phyloP scores from a whole-genome alignment of 2,329 filamentous ascomycete species.

The Pezicula rhizophila region DNA sequence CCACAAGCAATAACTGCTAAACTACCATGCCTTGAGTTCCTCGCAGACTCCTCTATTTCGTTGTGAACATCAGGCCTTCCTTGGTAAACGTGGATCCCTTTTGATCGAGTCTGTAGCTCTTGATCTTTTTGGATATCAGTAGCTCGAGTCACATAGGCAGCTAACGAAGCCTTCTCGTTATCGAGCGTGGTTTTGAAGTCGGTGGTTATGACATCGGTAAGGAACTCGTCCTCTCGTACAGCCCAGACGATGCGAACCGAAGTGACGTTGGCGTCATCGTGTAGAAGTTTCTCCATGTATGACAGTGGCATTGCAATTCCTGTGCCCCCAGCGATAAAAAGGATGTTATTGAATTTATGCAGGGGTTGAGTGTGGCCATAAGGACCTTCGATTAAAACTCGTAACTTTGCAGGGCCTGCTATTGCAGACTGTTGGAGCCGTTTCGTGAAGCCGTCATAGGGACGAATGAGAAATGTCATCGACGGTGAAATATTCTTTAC shows the following conservation, averaged over 20 bases:
- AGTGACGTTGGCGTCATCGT: constrained; percentile 13
- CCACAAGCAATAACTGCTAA: constrained; percentile 1
- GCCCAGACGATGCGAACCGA: constrained; percentile 35
- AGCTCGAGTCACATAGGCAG: constrained; percentile 30
- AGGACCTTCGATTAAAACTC: constrained; percentile 38
- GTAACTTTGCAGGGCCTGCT: constrained; percentile 21
- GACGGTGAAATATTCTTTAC: constrained; percentile 2
- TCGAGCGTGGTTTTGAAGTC: constrained; percentile 28
- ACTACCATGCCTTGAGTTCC: not conserved
- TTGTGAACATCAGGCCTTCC: constrained; percentile 29
- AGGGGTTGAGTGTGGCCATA: constrained; percentile 37
- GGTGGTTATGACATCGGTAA: constrained; percentile 27
- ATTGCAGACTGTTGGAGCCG: constrained; percentile 30
- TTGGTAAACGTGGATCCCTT: constrained; percentile 14
- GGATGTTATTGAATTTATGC: constrained; percentile 31
- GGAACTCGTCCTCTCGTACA: constrained; percentile 34
- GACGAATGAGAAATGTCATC: constrained; percentile 40
- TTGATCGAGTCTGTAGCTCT: constrained; percentile 3
- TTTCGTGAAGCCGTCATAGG: constrained; percentile 30
- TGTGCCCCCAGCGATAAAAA: constrained; percentile 39
- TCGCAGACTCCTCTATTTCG: not conserved
- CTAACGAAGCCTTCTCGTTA: constrained; percentile 27
- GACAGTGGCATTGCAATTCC: constrained; percentile 37
- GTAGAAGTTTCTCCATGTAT: constrained; percentile 23
- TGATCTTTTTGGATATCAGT: not conserved